Base-by-base conservation (phyloP, 1,139 yeast species). In the Scheffersomyces titani region DNA sequence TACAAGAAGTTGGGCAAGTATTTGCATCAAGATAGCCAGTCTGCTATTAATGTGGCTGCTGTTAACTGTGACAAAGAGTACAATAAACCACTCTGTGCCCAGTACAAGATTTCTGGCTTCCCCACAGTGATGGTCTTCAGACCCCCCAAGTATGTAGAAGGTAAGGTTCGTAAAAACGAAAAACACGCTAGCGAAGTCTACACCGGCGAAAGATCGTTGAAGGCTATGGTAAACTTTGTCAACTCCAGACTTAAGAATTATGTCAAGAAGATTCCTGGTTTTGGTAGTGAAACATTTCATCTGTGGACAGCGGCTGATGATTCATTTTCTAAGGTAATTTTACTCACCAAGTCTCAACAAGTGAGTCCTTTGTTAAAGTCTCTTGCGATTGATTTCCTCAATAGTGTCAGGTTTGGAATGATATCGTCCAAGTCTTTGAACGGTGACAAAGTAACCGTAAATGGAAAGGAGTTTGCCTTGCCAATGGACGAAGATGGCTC, bases 91-190 rank as follows among this genome's bases (percentile, higher is more conserved):
- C 70, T 93, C 5, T 94, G 98, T 74, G 75, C 87, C n/a, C 74
- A 81, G 58, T 82, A 90, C 69, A 79, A 82, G 53, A 76, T 93
- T 51, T 77, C 85, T 63, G 96, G 97, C 0, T 92, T 83, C 70
- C 98, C 98, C 3, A 89, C 97, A 0, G 69, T 93, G 52, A 77
- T 88, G 76, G 88, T 89, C 5, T 92, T 89, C 73, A 83, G 94
- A 67, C 96, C 98, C 1, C 90, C 92, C n/a, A 89, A 88, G 66
- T 72, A 81, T 53, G 76, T 77, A 53, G 62, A 60, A 54, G 63
- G 66, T 19, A 54, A 45, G 51, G 54, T 46, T 2, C 20, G 54
- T 13, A 63, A 72, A 55, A 58, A 58, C 47, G 60, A 67, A 30
- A 75, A 71, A 36, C 92, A 87, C 68, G 85, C 85, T 0, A 76